Evolutionary conservation across 176 grass and related monocot genomes (phyloP), one percentile per base, ranked within the genome.

Genomic region (Cocos nucifera): DNA sequence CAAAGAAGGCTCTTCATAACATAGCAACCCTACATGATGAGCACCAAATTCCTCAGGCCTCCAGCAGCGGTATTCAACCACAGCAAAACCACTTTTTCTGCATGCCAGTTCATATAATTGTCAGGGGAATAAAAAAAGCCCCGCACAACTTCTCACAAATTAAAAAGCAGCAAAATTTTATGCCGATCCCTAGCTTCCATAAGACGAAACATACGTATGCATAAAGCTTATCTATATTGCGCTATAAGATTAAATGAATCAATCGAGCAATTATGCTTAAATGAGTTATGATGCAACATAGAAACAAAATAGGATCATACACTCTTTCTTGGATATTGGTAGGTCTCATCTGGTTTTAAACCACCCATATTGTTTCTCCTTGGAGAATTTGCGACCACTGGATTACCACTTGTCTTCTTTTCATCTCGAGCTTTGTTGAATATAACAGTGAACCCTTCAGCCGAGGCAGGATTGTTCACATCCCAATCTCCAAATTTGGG

Each of bases 401-500:
- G 58, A 35, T 49, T 52, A 32, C 44, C 21, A 12, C 48, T 50
- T 30, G 56, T 71, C 59, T 81, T 81, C 79, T 66, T 81, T 61
- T 81, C 79, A 19, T 81, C 72, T 10, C 79, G 71, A 63, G 79
- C 79, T 61, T 81, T 81, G 61, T 81, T 73, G 66, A 81, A 81
- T 24, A 81, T 81, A 51, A 75, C 72, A 48, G 72, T 81, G 69
- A 81, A 81, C n/a, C 79, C 72, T 57, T 81, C 79, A 22, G 79
- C 71, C 59, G 79, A 76, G 53, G 79, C 71, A 63, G 79, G 79
- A 63, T 81, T 75, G 50, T 81, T 81, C 32, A 75, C 79, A 75
- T 81, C 79, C 79, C 79, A 81, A 51, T 81, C 79, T 8, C 79
- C 79, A 52, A 81, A 81, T 62, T 81, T 81, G n/a, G 79, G 79